A percentile compares a stretch with the other conserved stretches of the same genome.
phyloP scores from a whole-genome alignment of 2,329 filamentous ascomycete species.

The Trichoderma aggressivum region DNA sequence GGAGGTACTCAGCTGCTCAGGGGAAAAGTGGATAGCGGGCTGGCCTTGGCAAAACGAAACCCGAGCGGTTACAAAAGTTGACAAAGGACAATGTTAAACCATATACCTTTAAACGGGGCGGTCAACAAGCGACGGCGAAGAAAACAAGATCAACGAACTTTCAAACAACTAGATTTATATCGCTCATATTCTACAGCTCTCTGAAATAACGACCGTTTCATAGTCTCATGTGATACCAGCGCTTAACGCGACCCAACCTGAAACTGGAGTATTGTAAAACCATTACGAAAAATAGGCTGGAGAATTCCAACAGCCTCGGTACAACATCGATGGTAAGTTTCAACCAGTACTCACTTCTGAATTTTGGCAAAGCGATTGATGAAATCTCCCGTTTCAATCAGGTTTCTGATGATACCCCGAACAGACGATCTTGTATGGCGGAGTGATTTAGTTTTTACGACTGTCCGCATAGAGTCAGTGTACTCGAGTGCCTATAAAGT shows the following conservation, averaged over 20 bases:
- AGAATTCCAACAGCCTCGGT: neutral
- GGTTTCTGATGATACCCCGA: neutral
- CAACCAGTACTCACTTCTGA: neutral
- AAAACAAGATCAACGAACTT: neutral
- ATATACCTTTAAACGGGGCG: neutral
- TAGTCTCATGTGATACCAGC: neutral
- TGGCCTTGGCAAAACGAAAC: neutral
- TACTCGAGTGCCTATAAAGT: neutral
- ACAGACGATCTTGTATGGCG: neutral
- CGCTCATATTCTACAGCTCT: neutral
- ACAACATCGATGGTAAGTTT: neutral
- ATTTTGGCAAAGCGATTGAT: neutral
- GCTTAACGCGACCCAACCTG: neutral
- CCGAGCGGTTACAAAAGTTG: neutral
- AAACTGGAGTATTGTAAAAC: neutral
- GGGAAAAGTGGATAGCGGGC: neutral
- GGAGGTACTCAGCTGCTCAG: neutral
- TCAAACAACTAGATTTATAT: neutral
- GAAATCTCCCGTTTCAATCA: neutral
- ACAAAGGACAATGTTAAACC: neutral
- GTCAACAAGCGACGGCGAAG: neutral
- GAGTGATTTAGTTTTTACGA: neutral
- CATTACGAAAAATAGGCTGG: neutral
- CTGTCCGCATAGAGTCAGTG: neutral
- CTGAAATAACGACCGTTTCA: neutral